phyloP scores from a whole-genome alignment of 768 basidiomycete genomes.

The Solioccasus polychromus region DNA sequence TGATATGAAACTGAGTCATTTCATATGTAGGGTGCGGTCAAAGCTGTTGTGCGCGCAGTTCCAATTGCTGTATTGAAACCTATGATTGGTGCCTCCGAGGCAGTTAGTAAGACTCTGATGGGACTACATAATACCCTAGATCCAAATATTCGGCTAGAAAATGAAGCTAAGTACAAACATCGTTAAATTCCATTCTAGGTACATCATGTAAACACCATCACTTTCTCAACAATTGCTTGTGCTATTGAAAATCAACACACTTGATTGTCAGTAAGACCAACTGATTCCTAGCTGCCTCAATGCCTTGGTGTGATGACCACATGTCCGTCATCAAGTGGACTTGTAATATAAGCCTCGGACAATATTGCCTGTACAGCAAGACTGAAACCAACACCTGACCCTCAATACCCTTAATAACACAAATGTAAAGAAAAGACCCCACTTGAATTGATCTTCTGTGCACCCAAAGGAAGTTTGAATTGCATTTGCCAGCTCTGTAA shows the following conservation, averaged over 20 bases:
- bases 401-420: neutral
- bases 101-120: constrained; percentile 91
- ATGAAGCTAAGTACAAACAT: constrained; percentile 93
- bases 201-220: constrained; percentile 12
- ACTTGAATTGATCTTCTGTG: constrained; percentile 23
- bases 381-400: constrained; percentile 2
- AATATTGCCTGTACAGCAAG: constrained; percentile 20
- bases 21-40: constrained; percentile 73
- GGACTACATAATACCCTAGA: constrained; percentile 93
- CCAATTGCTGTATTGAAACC: constrained; percentile 97
- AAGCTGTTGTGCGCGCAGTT: constrained; percentile 93
- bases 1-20: neutral
- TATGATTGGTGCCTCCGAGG: constrained; percentile 97
- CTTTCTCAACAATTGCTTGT: neutral
- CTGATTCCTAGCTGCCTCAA: constrained; percentile 2
- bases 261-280: neutral
- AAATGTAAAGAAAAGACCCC: constrained; percentile 1
- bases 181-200: constrained; percentile 44
- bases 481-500: constrained; percentile 13
- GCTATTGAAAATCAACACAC: neutral
- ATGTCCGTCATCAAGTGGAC: constrained; percentile 27
- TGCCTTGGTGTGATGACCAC: constrained; percentile 29
- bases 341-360: constrained; percentile 30
- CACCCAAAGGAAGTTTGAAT: constrained; percentile 12
- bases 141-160: constrained; percentile 76